Base-by-base conservation (phyloP, 768 basidiomycete genomes). In the Calocybe indica region DNA sequence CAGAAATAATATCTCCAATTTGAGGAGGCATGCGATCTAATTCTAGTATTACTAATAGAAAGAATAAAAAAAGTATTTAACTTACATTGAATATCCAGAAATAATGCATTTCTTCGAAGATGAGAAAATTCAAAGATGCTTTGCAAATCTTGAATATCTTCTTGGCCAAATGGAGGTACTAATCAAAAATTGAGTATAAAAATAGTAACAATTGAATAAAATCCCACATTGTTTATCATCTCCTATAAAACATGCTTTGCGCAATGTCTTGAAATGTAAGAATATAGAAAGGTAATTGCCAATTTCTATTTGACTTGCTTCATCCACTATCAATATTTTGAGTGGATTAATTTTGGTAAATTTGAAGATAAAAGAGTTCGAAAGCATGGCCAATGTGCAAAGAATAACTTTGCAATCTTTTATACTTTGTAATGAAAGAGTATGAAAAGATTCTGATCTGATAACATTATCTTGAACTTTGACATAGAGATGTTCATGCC, bases 81-180 rank as follows among this genome's bases (percentile, higher is more conserved):
- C 78, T 56, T 61, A 88, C 90, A 92, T 64, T 91, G 89, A 1
- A 73, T 88, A 52, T 88, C 69, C 35, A 92, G 68, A 51, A 91
- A 81, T 4, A 78, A 50, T 2, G 73, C 68, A 52, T 65, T 51
- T 22, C 67, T 55, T 7, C 65, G 59, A 3, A 92, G 69, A 57
- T 91, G 84, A 0, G 64, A 41, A n/a, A 86, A 58, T 51, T 91
- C 88, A 76, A 92, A 91, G 7, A 92, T 77, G 55, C 87, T 89
- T 51, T 84, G 72, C 9, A 91, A 69, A 1, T 74, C 75, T 48
- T 73, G 60, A 36, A 84, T 67, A 37, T 84, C 75, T 53, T 88
- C 86, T 53, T 86, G 78, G 7, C 87, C 88, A 80, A 73, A 78
- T 1, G 90, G 89, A 54, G 90, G 86, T 55, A 92, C 90, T 92